phyloP scores from a whole-genome alignment of 2,329 filamentous ascomycete species.

The Colletotrichum chlorophyti region DNA sequence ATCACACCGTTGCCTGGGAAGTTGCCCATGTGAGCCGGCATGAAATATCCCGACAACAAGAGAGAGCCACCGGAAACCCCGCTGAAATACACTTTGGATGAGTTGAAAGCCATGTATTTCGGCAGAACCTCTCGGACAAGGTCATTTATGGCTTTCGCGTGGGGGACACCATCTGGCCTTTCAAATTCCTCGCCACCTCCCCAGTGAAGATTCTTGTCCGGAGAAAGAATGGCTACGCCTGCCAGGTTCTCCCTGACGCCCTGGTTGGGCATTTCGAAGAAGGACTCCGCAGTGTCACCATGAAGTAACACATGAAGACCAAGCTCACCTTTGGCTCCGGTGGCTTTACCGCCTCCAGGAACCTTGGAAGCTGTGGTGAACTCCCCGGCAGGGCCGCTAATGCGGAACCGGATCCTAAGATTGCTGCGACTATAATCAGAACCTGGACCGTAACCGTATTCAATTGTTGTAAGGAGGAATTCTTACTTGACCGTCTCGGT shows the following conservation, averaged over 20 bases:
- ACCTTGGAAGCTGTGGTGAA: constrained; percentile 59
- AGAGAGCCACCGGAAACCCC: constrained; percentile 63
- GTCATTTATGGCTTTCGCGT: constrained; percentile 62
- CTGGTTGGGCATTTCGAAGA: constrained; percentile 64
- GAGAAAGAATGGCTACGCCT: constrained; percentile 60
- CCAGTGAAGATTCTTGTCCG: constrained; percentile 63
- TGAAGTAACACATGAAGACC: constrained; percentile 65
- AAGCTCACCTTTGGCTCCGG: constrained; percentile 40
- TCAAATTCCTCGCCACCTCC: constrained; percentile 58
- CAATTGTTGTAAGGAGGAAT: not conserved
- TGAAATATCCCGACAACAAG: constrained; percentile 62
- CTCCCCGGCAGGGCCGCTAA: constrained; percentile 59
- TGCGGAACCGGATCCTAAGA: constrained; percentile 60
- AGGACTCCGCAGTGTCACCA: constrained; percentile 64
- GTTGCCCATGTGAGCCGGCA: constrained; percentile 60
- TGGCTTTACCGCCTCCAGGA: constrained; percentile 32
- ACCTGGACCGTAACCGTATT: not conserved
- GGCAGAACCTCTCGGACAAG: constrained; percentile 56
- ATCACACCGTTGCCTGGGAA: constrained; percentile 58
- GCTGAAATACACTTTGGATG: constrained; percentile 60
- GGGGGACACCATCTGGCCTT: constrained; percentile 60
- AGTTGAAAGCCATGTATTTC: constrained; percentile 60
- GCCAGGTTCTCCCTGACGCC: constrained; percentile 56
- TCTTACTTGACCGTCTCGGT: constrained; percentile 60
- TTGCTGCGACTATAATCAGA: constrained; percentile 40